Conservation (phyloP, 306 rosid genomes). For the Cicer cuneatum region DNA sequence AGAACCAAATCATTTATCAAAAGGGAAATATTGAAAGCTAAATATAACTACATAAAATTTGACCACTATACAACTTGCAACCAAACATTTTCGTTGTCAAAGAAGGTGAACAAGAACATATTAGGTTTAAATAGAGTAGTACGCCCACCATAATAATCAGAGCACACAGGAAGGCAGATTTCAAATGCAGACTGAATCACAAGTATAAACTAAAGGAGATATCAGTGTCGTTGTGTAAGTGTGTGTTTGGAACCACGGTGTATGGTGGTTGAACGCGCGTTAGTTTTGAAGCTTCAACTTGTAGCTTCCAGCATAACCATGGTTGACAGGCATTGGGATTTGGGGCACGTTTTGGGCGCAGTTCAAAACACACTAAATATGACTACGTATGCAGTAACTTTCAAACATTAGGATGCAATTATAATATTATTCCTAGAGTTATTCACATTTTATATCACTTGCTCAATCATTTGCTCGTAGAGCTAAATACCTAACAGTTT, state of each 20-base stretch:
- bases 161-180: background rate
- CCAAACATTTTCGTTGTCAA: conserved; percentile 28
- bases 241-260: background rate
- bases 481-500: background rate
- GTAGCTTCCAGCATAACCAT: background rate
- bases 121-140: conserved; percentile 3
- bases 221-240: background rate
- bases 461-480: background rate
- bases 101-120: conserved; percentile 24
- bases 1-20: background rate
- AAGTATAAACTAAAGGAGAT: conserved; percentile 10
- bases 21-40: conserved; percentile 15
- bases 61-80: background rate
- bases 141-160: conserved; percentile 1
- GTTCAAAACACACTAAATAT: background rate
- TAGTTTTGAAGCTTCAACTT: background rate
- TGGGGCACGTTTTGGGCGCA: background rate
- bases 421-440: conserved; percentile 7
- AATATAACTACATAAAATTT: conserved; percentile 6
- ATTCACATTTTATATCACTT: conserved; percentile 10
- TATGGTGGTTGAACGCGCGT: background rate
- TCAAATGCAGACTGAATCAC: conserved; percentile 1
- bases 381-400: background rate
- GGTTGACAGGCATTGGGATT: background rate
- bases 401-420: conserved; percentile 1